Evolutionary conservation across 1,284 basidiomycete genomes (phyloP).

Genomic region (Pascua sp.): DNA sequence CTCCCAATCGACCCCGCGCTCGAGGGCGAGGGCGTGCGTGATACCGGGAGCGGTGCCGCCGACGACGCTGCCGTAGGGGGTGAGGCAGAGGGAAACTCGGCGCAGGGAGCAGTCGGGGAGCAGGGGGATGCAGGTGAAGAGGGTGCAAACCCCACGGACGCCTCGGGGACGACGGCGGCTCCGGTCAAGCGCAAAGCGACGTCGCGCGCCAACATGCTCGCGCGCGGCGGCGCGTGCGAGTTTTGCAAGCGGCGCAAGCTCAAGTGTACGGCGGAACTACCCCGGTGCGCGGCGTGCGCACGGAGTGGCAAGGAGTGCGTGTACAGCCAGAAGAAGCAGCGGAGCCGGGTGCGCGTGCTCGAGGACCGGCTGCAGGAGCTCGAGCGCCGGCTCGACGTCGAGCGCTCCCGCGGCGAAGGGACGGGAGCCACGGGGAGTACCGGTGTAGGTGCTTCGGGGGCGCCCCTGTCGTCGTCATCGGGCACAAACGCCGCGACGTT

Average conservation of each 20-base stretch:
- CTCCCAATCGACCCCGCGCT: slow-evolving; percentile 7
- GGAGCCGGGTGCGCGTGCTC: slow-evolving; percentile 38
- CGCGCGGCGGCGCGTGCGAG: slow-evolving; percentile 48
- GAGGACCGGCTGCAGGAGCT: slow-evolving; percentile 46
- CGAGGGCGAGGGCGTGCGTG: neutral
- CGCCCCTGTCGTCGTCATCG: neutral
- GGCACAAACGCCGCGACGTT: neutral
- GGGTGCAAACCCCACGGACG: neutral
- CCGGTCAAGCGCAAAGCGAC: slow-evolving; percentile 37
- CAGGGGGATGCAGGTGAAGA: neutral
- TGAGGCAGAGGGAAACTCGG: neutral
- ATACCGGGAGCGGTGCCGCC: neutral
- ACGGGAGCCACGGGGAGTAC: too few relatives aligned
- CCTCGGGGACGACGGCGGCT: neutral
- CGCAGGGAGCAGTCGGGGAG: neutral
- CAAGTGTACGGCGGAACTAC: slow-evolving; percentile 45
- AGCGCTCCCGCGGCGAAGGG: neutral
- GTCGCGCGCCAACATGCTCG: slow-evolving; percentile 41
- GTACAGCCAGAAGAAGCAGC: slow-evolving; percentile 47
- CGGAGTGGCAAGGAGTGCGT: slow-evolving; percentile 40
- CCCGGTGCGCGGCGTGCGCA: slow-evolving; percentile 40
- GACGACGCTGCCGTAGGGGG: neutral
- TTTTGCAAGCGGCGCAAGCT: slow-evolving; percentile 50
- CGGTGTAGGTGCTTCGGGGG: too few relatives aligned
- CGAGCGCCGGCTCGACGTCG: slow-evolving; percentile 25